Conservation (phyloP, 2,329 filamentous ascomycete genomes). For the Grosmannia huntii region DNA sequence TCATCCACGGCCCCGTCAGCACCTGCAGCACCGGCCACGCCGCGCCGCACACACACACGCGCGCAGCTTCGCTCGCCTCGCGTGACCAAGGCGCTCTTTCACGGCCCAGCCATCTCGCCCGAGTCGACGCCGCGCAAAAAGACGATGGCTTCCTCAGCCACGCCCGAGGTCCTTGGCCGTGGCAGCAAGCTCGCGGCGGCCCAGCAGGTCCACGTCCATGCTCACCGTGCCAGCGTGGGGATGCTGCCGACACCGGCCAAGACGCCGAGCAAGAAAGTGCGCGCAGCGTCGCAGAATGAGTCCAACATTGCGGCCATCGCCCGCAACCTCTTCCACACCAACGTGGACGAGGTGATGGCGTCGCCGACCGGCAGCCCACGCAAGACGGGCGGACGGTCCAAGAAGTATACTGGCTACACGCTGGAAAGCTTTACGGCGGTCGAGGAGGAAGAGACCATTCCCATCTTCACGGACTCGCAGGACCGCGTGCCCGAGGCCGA, state of each 20-base stretch:
- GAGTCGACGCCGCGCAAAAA: constrained; percentile 38
- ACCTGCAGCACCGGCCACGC: constrained; percentile 32
- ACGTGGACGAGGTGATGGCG: constrained; percentile 43
- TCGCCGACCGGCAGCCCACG: constrained; percentile 28
- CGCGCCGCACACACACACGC: constrained; percentile 11
- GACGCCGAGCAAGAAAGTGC: constrained; percentile 53
- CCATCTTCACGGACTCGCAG: constrained; percentile 68
- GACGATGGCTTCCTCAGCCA: constrained; percentile 29
- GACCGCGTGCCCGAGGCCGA: constrained; percentile 63
- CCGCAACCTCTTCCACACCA: constrained; percentile 45
- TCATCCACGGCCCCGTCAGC: constrained; percentile 18
- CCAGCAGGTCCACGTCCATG: constrained; percentile 19
- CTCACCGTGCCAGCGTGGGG: constrained; percentile 17
- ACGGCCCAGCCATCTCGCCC: constrained; percentile 21
- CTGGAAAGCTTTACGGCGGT: constrained; percentile 47
- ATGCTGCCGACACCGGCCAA: constrained; percentile 71
- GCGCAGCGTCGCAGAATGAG: constrained; percentile 32
- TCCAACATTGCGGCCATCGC: constrained; percentile 41
- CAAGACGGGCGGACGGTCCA: constrained; percentile 18
- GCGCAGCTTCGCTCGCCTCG: constrained; percentile 18
- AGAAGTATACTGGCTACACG: constrained; percentile 41
- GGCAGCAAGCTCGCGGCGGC: constrained; percentile 19
- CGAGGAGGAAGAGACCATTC: constrained; percentile 45
- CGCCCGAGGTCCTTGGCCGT: constrained; percentile 14
- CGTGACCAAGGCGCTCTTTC: constrained; percentile 7